Conservation (phyloP, 1,139 yeast genomes). For the Saccharomyces uvarum region DNA sequence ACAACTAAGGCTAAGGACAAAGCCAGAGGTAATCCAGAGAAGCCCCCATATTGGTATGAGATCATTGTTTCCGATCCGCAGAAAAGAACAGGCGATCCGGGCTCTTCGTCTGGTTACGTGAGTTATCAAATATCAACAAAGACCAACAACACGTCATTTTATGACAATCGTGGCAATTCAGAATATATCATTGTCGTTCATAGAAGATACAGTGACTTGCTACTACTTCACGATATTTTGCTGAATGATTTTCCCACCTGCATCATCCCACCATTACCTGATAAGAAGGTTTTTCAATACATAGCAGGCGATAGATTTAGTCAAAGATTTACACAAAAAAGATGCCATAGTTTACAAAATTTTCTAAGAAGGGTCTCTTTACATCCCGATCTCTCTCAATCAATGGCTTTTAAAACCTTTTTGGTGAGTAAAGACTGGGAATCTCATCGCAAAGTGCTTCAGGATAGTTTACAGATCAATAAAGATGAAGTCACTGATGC, state of each 20-base stretch:
- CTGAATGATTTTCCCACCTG: constrained; percentile 74
- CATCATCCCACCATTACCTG: constrained; percentile 89
- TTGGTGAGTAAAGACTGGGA: constrained; percentile 80
- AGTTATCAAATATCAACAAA: constrained; percentile 70
- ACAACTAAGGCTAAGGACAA: not conserved
- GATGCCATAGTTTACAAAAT: constrained; percentile 76
- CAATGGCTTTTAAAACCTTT: constrained; percentile 68
- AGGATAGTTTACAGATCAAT: constrained; percentile 9
- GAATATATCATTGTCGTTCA: constrained; percentile 48
- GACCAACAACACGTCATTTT: constrained; percentile 41
- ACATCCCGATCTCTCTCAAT: constrained; percentile 65
- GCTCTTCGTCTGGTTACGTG: constrained; percentile 45
- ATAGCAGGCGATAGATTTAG: constrained; percentile 90
- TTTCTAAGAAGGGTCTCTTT: constrained; percentile 64
- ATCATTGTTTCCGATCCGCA: constrained; percentile 59
- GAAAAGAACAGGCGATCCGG: constrained; percentile 73
- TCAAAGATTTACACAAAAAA: constrained; percentile 67
- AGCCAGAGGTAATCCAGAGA: not conserved
- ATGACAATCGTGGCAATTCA: constrained; percentile 35
- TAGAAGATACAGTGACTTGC: constrained; percentile 77
- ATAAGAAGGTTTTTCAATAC: constrained; percentile 83
- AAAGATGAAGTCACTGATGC: constrained; percentile 59
- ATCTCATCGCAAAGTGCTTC: constrained; percentile 51
- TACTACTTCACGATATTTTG: constrained; percentile 66
- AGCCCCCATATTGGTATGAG: constrained; percentile 10